Evolutionary conservation across 495 filamentous ascomycete species (phyloP).

Genomic region (Penicillium canescens): DNA sequence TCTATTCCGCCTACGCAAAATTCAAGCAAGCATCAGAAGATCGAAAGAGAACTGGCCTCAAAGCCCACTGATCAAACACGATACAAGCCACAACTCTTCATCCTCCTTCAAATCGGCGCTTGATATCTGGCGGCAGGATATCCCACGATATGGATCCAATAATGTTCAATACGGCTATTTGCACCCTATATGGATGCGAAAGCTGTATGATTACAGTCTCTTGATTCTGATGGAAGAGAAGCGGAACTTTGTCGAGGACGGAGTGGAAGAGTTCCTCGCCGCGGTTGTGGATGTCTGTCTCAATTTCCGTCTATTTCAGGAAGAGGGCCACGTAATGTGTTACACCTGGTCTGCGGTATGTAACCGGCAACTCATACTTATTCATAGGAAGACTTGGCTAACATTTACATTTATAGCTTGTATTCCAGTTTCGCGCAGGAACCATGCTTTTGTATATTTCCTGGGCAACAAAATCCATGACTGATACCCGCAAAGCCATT

Average conservation of each 20-base stretch:
- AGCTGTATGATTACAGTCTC: slow-evolving; percentile 35
- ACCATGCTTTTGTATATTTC: slow-evolving; percentile 35
- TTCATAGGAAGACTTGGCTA: neutral
- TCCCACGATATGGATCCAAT: slow-evolving; percentile 27
- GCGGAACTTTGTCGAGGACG: slow-evolving; percentile 26
- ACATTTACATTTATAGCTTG: slow-evolving; percentile 19
- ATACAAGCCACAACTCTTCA: slow-evolving; percentile 14
- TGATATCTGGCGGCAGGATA: slow-evolving; percentile 33
- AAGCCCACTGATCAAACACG: slow-evolving; percentile 12
- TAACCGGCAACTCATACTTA: neutral
- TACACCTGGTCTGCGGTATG: slow-evolving; percentile 40
- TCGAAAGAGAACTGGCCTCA: slow-evolving; percentile 17
- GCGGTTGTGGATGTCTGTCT: slow-evolving; percentile 31
- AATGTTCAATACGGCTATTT: slow-evolving; percentile 25
- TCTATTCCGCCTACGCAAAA: slow-evolving; percentile 32
- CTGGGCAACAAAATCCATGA: slow-evolving; percentile 22
- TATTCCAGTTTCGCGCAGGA: slow-evolving; percentile 33
- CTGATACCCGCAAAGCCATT: slow-evolving; percentile 20
- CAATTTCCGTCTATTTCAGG: slow-evolving; percentile 29
- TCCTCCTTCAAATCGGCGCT: slow-evolving; percentile 27
- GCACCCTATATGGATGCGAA: slow-evolving; percentile 35
- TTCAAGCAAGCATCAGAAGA: slow-evolving; percentile 32
- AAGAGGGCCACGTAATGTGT: slow-evolving; percentile 36
- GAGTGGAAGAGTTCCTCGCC: slow-evolving; percentile 27
- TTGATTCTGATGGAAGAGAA: slow-evolving; percentile 33